These are phyloP conservation scores for Termitomyces sp. DNA, from an alignment of 768 basidiomycete species.

Conservation along the genomic window DNA sequence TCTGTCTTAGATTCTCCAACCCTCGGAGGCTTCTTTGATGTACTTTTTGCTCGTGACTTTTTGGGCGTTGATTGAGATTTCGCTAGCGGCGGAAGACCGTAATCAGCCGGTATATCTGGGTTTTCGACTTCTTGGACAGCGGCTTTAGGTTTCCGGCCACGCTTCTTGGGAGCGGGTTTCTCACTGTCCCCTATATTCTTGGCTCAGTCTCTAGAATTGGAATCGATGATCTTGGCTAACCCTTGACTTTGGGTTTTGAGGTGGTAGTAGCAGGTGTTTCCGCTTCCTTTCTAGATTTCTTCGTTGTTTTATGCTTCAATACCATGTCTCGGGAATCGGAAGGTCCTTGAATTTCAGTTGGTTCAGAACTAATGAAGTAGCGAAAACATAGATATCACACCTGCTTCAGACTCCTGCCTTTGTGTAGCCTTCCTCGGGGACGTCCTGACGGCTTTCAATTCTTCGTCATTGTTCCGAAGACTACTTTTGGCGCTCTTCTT, in stretches of 20 bases:
- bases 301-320: not conserved
- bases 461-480: not conserved
- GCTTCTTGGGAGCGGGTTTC: conserved; percentile 10
- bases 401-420: conserved; percentile 4
- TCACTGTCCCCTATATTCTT: not conserved
- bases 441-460: conserved; percentile 2
- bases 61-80: not conserved
- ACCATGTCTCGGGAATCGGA: not conserved
- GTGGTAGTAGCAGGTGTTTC: not conserved
- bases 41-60: not conserved
- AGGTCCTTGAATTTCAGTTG: not conserved
- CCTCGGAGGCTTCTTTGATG: not conserved
- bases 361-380: not conserved
- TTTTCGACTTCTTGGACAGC: not conserved
- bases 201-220: not conserved
- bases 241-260: conserved; percentile 4
- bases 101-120: not conserved
- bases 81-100: not conserved
- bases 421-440: conserved; percentile 11
- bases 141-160: conserved; percentile 13
- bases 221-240: conserved; percentile 4
- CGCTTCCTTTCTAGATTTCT: not conserved
- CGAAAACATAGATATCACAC: not conserved
- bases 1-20: not conserved
- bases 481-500: conserved; percentile 10